Evolutionary conservation across 2,329 filamentous ascomycete genomes (phyloP).

Genomic region (Penicillium sp.): DNA sequence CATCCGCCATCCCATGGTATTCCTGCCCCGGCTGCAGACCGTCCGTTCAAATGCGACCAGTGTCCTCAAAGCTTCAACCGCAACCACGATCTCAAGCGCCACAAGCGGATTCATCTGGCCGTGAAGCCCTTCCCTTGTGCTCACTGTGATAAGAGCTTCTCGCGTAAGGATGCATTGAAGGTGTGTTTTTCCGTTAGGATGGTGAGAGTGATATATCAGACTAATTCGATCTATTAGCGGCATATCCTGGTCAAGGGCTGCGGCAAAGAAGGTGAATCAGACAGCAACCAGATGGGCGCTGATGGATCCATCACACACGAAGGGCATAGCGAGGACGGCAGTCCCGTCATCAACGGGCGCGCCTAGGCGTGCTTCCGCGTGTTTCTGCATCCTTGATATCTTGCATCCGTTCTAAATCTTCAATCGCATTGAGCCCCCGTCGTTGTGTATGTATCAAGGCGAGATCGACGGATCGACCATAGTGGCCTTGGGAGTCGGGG

Average conservation of each 20-base stretch:
- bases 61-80: constrained; percentile 93
- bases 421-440: background rate
- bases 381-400: constrained; percentile 13
- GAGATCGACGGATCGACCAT: constrained; percentile 11
- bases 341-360: constrained; percentile 18
- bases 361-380: constrained; percentile 2
- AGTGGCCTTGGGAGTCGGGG: constrained; percentile 17
- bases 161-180: constrained; percentile 93
- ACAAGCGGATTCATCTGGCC: constrained; percentile 89
- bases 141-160: constrained; percentile 94
- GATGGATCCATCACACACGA: constrained; percentile 16
- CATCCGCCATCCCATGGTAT: constrained; percentile 53
- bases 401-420: constrained; percentile 6
- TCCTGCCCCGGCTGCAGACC: constrained; percentile 60
- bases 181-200: constrained; percentile 49
- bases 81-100: constrained; percentile 92
- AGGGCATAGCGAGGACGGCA: constrained; percentile 22
- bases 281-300: constrained; percentile 9
- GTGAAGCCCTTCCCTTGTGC: constrained; percentile 93
- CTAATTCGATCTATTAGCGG: constrained; percentile 43
- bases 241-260: constrained; percentile 66
- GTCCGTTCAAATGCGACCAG: constrained; percentile 90
- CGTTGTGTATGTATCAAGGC: constrained; percentile 12
- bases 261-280: constrained; percentile 47
- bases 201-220: background rate